Evolutionary conservation across 2,329 filamentous ascomycete genomes (phyloP), one percentile per base, ranked within the genome.

Genomic region (Fusarium heterosporum): DNA sequence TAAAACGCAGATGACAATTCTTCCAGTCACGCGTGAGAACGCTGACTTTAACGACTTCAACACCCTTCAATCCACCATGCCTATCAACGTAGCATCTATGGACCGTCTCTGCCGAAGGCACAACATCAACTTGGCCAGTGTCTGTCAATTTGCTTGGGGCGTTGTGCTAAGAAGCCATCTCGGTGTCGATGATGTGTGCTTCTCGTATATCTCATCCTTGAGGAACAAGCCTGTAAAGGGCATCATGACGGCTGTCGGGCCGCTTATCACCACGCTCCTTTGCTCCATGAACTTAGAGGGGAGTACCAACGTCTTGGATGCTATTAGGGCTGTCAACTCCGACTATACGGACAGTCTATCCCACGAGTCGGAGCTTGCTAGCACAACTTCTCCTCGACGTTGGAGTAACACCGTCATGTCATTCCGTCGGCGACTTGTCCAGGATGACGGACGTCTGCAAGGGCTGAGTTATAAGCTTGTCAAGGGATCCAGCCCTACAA

Each of bases 71-170:
- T 9, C 34, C 16, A 36, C 34, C 34, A 55, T 55, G n/a, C 51
- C 51, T 1, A 43, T 32, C 3, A 45, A 50, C 3, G 43, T 39
- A 32, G 52, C 43, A 16, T 36, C 34, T 2, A 36, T 36, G 34
- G 43, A 46, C 29, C 34, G 43, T 12, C 49, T 55, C 26, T 55
- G 52, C 14, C 32, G 38, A 16, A 17, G 25, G 4, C 22, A 49
- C 4, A 46, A 46, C 2, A 46, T 55, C n/a, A 55, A 45, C 3
- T 19, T 55, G 8, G 52, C 49, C 0, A 40, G 52, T 19, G 52
- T 55, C 4, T 55, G 52, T 0, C 52, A 55, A n/a, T 16, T 55
- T 4, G 52, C 52, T 1, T 55, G 52, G 52, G 47, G 52, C 3
- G 49, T 55, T 2, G 52, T 55, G 3, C 34, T 55, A 17, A 43